Base-by-base conservation (phyloP, 306 rosid species). In the Inga oerstediana region DNA sequence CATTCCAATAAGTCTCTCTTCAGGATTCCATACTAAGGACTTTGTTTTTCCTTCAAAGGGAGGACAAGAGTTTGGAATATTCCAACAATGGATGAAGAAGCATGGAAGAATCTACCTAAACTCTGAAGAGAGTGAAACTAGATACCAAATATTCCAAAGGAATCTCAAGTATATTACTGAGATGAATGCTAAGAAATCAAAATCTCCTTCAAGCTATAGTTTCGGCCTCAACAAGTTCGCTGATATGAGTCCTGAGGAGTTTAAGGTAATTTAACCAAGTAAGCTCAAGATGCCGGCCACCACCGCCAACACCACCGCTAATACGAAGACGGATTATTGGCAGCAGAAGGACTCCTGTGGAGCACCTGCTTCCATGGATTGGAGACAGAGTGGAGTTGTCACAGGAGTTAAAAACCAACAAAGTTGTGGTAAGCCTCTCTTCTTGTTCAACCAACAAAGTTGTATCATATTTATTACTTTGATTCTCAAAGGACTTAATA, bases 141-240 rank as follows among this genome's bases (percentile, higher is more conserved):
- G 88, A 80, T 82, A 82, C 24, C 76, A 86, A 73, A 88, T 81
- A 46, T 90, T 90, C 75, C 76, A 88, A 79, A 81, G 65, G 56
- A 91, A 88, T 17, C 74, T 91, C 77, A 88, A 77, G 72, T 81
- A 77, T 78, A 81, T 91, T 37, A 30, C 54, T 58, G 87, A 88
- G 82, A 81, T 39, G 78, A 90, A 86, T 73, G 84, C 84, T 70
- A 69, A 61, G 77, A 86, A 75, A 70, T 81, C 32, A 35, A 59
- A 59, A 9, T 84, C 81, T 0, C 9, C 81, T 4, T 73, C 34
- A 11, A 52, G 24, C 0, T 78, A 75, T 66, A 66, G 51, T 32
- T 75, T 89, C 72, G 91, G 93, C 17, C 52, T 89, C 84, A 91
- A 89, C 82, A 67, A 85, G 80, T 88, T 86, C 81, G 93, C 88